Conservation (phyloP, 331 rosid genomes). For the Arachis monticola region DNA sequence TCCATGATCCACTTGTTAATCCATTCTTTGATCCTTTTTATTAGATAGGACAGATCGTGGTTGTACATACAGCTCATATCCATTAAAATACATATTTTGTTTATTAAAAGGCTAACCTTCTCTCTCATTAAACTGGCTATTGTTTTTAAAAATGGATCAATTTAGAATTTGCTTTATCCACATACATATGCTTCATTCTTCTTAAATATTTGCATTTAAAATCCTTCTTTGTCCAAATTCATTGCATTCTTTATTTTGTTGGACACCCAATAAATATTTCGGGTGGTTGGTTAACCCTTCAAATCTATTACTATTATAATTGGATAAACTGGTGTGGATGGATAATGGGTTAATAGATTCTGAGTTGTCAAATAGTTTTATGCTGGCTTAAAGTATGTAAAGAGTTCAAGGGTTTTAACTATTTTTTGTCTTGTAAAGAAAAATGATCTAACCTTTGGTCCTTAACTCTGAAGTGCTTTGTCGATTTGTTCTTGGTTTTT, state of each 20-base stretch:
- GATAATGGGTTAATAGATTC: neutral
- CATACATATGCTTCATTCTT: neutral
- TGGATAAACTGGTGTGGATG: neutral
- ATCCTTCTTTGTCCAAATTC: slow-evolving; percentile 5
- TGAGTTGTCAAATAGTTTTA: neutral
- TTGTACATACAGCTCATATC: neutral
- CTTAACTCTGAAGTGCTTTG: neutral
- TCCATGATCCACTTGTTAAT: neutral
- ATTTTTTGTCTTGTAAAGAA: neutral
- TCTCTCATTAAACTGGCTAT: neutral
- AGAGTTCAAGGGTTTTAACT: neutral
- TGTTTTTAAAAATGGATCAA: neutral
- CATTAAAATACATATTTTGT: neutral
- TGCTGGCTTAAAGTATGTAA: neutral
- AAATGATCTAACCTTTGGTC: neutral
- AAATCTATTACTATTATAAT: slow-evolving; percentile 1
- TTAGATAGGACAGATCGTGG: neutral
- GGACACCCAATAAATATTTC: slow-evolving; percentile 6
- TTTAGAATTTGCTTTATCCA: neutral
- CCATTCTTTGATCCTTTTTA: neutral
- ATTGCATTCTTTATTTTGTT: slow-evolving; percentile 8
- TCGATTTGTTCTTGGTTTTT: neutral
- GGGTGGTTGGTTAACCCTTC: slow-evolving; percentile 11
- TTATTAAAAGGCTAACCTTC: neutral
- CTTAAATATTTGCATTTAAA: slow-evolving; percentile 6